Percentiles rank a stretch among this genome's conserved stretches.
These are phyloP conservation scores for Penicillium canescens DNA, from an alignment of 495 filamentous ascomycete species.

Conservation along the genomic window DNA sequence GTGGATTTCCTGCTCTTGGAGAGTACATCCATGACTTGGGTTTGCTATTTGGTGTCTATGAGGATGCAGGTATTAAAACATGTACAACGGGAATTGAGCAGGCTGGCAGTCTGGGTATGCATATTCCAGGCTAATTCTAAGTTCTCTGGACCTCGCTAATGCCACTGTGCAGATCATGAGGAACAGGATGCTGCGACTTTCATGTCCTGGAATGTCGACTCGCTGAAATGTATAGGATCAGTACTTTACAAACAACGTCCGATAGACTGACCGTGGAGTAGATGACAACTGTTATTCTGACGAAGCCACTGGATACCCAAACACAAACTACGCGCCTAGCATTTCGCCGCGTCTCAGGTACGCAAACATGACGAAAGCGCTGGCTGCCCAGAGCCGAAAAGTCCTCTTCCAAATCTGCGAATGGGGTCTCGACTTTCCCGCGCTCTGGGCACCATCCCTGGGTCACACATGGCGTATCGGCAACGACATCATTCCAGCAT, in stretches of 20 bases:
- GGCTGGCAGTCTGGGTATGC: slow-evolving; percentile 28
- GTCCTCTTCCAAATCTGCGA: slow-evolving; percentile 54
- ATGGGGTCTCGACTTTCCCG: slow-evolving; percentile 52
- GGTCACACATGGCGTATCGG: slow-evolving; percentile 54
- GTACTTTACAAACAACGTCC: neutral
- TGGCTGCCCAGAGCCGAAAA: slow-evolving; percentile 24
- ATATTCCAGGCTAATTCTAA: neutral
- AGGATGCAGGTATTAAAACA: slow-evolving; percentile 45
- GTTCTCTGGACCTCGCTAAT: neutral
- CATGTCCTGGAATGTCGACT: slow-evolving; percentile 44
- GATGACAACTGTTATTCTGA: slow-evolving; percentile 55
- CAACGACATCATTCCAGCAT: slow-evolving; percentile 55
- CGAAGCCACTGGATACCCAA: slow-evolving; percentile 32
- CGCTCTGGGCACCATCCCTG: slow-evolving; percentile 47
- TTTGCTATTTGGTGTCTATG: slow-evolving; percentile 57
- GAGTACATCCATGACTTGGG: slow-evolving; percentile 49
- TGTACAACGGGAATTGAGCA: slow-evolving; percentile 29
- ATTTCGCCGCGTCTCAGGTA: slow-evolving; percentile 29
- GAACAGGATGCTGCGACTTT: slow-evolving; percentile 44
- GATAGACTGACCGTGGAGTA: slow-evolving; percentile 1
- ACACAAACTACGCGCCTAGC: slow-evolving; percentile 40
- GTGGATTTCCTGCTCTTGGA: slow-evolving; percentile 48
- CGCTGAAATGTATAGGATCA: slow-evolving; percentile 39
- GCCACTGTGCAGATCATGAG: slow-evolving; percentile 37
- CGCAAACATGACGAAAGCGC: slow-evolving; percentile 34